These are phyloP conservation scores for Apiotrichum sp. DNA, from an alignment of 1,284 basidiomycete genomes.

Conservation along the genomic window DNA sequence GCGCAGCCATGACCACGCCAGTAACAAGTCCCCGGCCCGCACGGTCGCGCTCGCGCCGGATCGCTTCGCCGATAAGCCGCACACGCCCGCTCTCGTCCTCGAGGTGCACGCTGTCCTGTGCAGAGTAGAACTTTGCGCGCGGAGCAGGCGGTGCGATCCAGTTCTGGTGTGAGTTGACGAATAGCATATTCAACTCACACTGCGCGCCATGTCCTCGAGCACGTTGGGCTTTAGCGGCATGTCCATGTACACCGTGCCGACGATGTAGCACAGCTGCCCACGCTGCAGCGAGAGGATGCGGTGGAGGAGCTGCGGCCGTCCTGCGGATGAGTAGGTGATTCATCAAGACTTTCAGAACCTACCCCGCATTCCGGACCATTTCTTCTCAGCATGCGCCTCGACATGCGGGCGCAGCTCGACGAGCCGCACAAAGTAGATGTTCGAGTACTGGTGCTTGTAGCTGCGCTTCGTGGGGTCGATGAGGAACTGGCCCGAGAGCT, in stretches of 20 bases:
- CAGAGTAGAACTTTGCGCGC: slow-evolving; percentile 65
- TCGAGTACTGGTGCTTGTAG: slow-evolving; percentile 80
- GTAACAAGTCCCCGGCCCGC: slow-evolving; percentile 64
- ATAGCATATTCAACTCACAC: slow-evolving; percentile 56
- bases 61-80: slow-evolving; percentile 67
- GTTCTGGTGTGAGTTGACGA: slow-evolving; percentile 55
- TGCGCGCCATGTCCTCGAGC: slow-evolving; percentile 84
- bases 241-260: slow-evolving; percentile 94
- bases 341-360: neutral
- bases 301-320: slow-evolving; percentile 65
- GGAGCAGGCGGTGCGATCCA: slow-evolving; percentile 79
- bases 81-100: slow-evolving; percentile 95
- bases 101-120: slow-evolving; percentile 74
- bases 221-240: slow-evolving; percentile 98
- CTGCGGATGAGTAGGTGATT: slow-evolving; percentile 45
- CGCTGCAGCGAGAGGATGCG: slow-evolving; percentile 84
- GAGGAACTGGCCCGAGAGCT: slow-evolving; percentile 44
- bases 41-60: slow-evolving; percentile 47
- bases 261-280: slow-evolving; percentile 77
- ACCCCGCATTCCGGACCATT: slow-evolving; percentile 66
- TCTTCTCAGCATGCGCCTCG: slow-evolving; percentile 57
- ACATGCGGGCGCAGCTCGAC: slow-evolving; percentile 60
- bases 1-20: slow-evolving; percentile 75
- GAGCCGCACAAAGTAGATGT: slow-evolving; percentile 81
- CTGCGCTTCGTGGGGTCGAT: slow-evolving; percentile 38